Conservation (phyloP, 345 rosid genomes). For the Nephelium lappaceum region DNA sequence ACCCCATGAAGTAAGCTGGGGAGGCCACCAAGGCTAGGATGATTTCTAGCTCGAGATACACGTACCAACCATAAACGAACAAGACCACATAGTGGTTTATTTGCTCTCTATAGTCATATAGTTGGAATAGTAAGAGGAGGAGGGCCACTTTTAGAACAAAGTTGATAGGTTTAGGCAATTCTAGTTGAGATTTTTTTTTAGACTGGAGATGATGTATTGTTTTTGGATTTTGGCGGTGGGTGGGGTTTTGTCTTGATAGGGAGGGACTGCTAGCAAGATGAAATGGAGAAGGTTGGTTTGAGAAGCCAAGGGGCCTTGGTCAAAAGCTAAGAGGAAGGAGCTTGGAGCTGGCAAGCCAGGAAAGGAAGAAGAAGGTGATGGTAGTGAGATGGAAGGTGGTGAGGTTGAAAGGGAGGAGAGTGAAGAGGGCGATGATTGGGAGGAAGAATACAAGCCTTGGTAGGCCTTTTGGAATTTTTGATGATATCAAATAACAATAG, state of each 20-base stretch:
- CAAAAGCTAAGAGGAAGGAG: constrained; percentile 54
- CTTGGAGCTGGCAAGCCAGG: constrained; percentile 47
- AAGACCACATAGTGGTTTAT: constrained; percentile 35
- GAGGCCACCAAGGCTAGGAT: constrained; percentile 33
- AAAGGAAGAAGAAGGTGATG: constrained; percentile 36
- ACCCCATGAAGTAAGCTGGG: constrained; percentile 46
- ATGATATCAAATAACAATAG: constrained; percentile 37
- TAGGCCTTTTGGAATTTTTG: constrained; percentile 32
- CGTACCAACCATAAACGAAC: constrained; percentile 39
- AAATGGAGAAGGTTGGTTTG: constrained; percentile 24
- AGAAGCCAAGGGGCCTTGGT: constrained; percentile 39
- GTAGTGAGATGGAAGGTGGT: constrained; percentile 26
- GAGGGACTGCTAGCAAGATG: constrained; percentile 35
- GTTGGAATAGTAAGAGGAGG: constrained; percentile 32
- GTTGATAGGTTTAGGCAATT: neutral
- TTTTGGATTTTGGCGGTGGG: neutral
- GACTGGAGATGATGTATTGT: constrained; percentile 2
- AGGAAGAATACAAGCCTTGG: constrained; percentile 41
- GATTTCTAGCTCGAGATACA: constrained; percentile 53
- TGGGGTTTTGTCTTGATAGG: constrained; percentile 31
- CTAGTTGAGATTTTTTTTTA: neutral
- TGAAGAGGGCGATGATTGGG: constrained; percentile 45
- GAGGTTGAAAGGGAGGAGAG: constrained; percentile 37
- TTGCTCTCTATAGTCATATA: constrained; percentile 34
- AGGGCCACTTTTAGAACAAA: constrained; percentile 37